Evolutionary conservation across 1,284 basidiomycete species (phyloP), one percentile per base, ranked within the genome.

Genomic region (Wolfiporia cocos): DNA sequence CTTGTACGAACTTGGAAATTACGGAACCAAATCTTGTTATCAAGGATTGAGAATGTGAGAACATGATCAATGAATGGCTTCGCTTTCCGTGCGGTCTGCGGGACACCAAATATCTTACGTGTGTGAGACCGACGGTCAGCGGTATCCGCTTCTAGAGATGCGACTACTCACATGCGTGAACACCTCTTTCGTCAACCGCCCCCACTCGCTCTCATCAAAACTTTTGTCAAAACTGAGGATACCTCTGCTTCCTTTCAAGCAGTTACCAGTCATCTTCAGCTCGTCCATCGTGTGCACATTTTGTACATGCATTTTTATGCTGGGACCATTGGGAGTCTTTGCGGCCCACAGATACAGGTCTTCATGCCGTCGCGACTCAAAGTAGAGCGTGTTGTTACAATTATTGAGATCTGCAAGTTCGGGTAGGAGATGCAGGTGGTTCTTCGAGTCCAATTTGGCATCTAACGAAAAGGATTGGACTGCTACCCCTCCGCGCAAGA

Each of bases 281-380:
- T 99, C 96, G 69, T 99, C 96, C 96, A 99, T 99, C 31, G 96
- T 99, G 65, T 99, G 96, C 44, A 97, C 77, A 64, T 99, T 99
- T 65, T 98, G 93, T 17, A 98, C 92, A 59, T 98, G 95, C 71
- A 98, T 78, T 65, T 98, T 98, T 62, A 95, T 85, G 54, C 86
- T 92, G 5, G 96, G 96, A 2, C 96, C 96, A 60, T 99, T 99
- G 17, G 96, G 96, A 32, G 93, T 92, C 64, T 98, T 95, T 18
- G 89, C 82, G 15, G 93, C 86, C 96, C 96, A 99, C 51, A 99
- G 68, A 61, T 98, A 99, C 36, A 99, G 73, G 59, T 99, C 96
- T 61, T 96, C 92, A 58, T 96, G 92, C 43, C 93, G 73, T 33
- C 96, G 80, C 11, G 93, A 92, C 68, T 99, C 96, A 61, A 99